These are phyloP conservation scores for Cenchrus americanus DNA, from an alignment of 176 grass and related monocot species.

Conservation along the genomic window DNA sequence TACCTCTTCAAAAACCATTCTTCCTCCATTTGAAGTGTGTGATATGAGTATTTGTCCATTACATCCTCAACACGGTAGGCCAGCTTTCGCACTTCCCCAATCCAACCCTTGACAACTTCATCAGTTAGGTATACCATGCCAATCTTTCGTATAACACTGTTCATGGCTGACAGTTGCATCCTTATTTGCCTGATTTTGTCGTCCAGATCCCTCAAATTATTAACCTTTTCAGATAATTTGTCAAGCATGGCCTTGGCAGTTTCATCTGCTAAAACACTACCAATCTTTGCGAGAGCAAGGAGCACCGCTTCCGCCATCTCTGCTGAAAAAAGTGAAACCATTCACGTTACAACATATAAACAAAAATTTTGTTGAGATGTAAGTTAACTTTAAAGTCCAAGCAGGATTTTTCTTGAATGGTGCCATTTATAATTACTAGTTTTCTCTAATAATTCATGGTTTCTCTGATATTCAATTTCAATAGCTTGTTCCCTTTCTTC, in stretches of 20 bases:
- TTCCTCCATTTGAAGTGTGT: neutral
- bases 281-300: slow-evolving; percentile 30
- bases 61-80: slow-evolving; percentile 11
- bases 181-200: slow-evolving; percentile 12
- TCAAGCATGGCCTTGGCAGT: neutral
- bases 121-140: slow-evolving; percentile 30
- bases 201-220: slow-evolving; percentile 21
- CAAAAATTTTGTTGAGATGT: neutral
- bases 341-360: slow-evolving; percentile 8
- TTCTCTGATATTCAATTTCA: too few relatives aligned
- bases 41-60: slow-evolving; percentile 2
- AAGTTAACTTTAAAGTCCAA: neutral
- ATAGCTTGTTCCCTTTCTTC: neutral
- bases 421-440: neutral
- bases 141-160: slow-evolving; percentile 22
- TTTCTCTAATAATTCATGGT: too few relatives aligned
- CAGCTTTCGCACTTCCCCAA: neutral
- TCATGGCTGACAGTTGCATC: slow-evolving; percentile 16
- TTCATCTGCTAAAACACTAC: slow-evolving; percentile 8
- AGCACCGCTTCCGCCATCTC: slow-evolving; percentile 31
- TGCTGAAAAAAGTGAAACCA: neutral
- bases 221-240: slow-evolving; percentile 26
- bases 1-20: neutral
- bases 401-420: neutral
- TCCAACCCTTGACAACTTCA: slow-evolving; percentile 6